Evolutionary conservation across 2,329 filamentous ascomycete species (phyloP), one percentile per base, ranked within the genome.

Genomic region (Ceratocystiopsis brevicomis): DNA sequence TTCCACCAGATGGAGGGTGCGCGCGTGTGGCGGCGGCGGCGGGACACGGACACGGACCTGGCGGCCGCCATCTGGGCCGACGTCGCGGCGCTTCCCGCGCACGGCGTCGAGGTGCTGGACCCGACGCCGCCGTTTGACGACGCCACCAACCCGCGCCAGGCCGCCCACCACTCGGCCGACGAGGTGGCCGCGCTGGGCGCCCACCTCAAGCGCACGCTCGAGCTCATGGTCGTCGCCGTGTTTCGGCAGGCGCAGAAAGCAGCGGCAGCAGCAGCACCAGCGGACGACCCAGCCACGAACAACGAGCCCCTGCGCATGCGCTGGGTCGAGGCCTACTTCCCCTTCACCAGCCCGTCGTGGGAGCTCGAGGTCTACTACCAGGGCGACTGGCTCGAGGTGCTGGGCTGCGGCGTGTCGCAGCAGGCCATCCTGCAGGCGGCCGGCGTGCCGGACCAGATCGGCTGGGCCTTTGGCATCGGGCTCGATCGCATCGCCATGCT

Each of bases 1-100:
- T 98, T 98, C 61, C 90, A 98, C 62, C 90, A 98, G 63, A 96
- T 96, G 87, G 90, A 98, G 59, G 88, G 86, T 13, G 88, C 88
- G 10, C 71, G 81, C 52, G 79, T 86, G 43, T 98, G 90, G 88
- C 81, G 90, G 56, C 73, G 84, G 11, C 73, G 84, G 11, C 69
- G 64, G 57, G 72, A 71, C 38, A 67, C 64, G 44, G 65, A 60
- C 47, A 68, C 67, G 16, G 70, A 80, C 49, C 57, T 86, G 16
- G 72, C 72, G 1, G 64, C 73, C 15, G 71, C 73, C 13, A 76
- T 96, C 9, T 73, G 69, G 63, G 68, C 68, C 34, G 84, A 93
- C 54, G 52, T 92, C 25, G 71, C 75, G 43, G 67, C 62, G 43
- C 69, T 96, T 32, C 84, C 86, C 9, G 70, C 64, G 47, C 85